A percentile compares a stretch with the other conserved stretches of the same genome.
phyloP scores from a whole-genome alignment of 163 green algal genomes.

The Chlamydomonas reinhardtii region DNA sequence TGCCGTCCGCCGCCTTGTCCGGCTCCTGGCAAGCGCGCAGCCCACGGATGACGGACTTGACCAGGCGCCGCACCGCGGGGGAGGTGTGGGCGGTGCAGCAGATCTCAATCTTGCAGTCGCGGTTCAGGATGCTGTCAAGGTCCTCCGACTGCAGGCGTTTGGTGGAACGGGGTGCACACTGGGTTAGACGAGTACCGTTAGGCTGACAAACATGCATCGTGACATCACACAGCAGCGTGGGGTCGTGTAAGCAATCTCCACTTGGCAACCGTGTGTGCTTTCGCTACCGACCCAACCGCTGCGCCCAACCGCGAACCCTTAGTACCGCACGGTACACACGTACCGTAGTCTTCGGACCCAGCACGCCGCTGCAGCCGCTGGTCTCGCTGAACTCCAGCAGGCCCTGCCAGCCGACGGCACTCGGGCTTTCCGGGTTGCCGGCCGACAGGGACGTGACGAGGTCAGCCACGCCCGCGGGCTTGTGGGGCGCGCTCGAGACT shows the following conservation, averaged over 20 bases:
- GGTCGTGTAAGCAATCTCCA: too few relatives aligned
- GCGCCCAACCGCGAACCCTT: too few relatives aligned
- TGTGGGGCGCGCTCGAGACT: slow-evolving; percentile 10
- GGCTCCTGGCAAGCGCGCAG: slow-evolving; percentile 81
- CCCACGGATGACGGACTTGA: slow-evolving; percentile 79
- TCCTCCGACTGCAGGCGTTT: slow-evolving; percentile 31
- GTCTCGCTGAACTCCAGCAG: slow-evolving; percentile 69
- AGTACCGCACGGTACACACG: too few relatives aligned
- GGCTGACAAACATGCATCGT: too few relatives aligned
- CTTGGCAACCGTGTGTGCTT: too few relatives aligned
- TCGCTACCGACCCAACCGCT: too few relatives aligned
- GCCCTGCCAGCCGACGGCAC: slow-evolving; percentile 63
- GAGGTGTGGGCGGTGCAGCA: slow-evolving; percentile 77
- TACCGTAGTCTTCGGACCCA: slow-evolving; percentile 42
- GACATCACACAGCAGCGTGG: too few relatives aligned
- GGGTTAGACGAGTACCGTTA: too few relatives aligned
- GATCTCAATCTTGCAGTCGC: slow-evolving; percentile 63
- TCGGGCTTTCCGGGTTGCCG: neutral
- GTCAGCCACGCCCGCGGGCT: neutral
- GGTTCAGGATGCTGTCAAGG: slow-evolving; percentile 31
- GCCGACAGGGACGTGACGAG: slow-evolving; percentile 27
- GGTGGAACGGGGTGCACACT: too few relatives aligned
- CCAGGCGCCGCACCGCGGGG: slow-evolving; percentile 71
- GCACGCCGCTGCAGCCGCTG: slow-evolving; percentile 57
- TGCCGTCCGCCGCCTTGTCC: slow-evolving; percentile 78